Base-by-base conservation (phyloP, 2,329 filamentous ascomycete species). In the Exophiala xenobiotica region DNA sequence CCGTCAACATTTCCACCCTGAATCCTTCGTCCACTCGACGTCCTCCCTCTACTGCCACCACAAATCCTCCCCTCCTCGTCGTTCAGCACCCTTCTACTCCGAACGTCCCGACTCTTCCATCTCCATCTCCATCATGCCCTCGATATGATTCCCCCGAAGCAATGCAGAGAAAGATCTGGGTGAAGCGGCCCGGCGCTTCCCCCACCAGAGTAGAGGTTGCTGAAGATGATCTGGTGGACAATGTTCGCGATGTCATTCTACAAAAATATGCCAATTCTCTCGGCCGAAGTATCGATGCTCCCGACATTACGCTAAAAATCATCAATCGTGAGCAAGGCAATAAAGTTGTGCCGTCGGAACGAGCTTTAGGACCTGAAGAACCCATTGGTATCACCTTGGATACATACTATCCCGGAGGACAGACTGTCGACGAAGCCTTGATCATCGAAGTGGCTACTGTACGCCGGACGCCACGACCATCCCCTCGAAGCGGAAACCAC, bases 191-290 rank as follows among this genome's bases (percentile, higher is more conserved):
- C 16, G 81, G 86, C 59, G 88, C 85, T 53, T 96, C 92, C 50
- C 84, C 92, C 31, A 99, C 93, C 11, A 78, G 93, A 64, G 86
- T 99, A 49, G 83, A 86, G 54, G 87, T 95, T 63, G 79, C 83
- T 61, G 88, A 95, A 64, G 90, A 95, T 63, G 90, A 96, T 65
- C 74, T 97, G 62, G 91, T 97, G 51, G 93, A 99, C 69, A 92
- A 96, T 70, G 86, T 96, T 56, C 87, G 92, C 62, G 93, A 96
- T 62, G 83, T 90, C 77, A 93, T 97, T 51, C 75, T 97, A 62
- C 84, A 83, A 64, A 97, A 97, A 74, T 99, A 97, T 69, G 83
- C 85, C 62, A 97, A 99, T 71, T 95, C 90, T 11, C 78, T 99
- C 20, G 92, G 92, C 44, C 85, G 85, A 62, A 87, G 81, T 46